A percentile compares a stretch with the other conserved stretches of the same genome.
phyloP scores from a whole-genome alignment of 768 basidiomycete genomes.

The Gyrodon lividus region DNA sequence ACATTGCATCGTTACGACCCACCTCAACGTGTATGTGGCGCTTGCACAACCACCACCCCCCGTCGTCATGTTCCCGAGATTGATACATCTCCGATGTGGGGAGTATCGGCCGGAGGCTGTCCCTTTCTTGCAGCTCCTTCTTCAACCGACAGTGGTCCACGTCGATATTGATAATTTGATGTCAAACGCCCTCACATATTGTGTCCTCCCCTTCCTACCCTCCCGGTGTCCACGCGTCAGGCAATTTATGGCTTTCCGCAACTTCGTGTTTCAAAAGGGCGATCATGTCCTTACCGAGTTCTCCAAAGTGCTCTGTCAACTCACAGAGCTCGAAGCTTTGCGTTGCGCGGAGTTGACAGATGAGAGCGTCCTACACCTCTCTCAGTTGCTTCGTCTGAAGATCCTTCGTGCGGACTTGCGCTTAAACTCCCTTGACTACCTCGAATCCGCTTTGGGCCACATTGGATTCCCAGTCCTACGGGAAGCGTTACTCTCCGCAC shows the following conservation, averaged over 20 bases:
- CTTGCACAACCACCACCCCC: slow-evolving; percentile 17
- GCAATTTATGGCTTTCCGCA: slow-evolving; percentile 29
- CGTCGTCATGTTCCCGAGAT: slow-evolving; percentile 22
- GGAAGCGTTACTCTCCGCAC: slow-evolving; percentile 22
- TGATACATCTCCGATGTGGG: slow-evolving; percentile 29
- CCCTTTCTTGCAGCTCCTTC: slow-evolving; percentile 24
- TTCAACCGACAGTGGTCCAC: slow-evolving; percentile 24
- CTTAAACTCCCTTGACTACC: slow-evolving; percentile 18
- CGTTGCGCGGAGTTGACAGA: slow-evolving; percentile 30
- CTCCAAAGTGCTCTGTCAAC: slow-evolving; percentile 21
- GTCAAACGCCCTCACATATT: slow-evolving; percentile 21
- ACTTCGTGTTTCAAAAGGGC: slow-evolving; percentile 26
- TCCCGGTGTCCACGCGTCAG: slow-evolving; percentile 24
- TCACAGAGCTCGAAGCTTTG: slow-evolving; percentile 20
- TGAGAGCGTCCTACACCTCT: slow-evolving; percentile 20
- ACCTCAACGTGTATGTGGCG: slow-evolving; percentile 18
- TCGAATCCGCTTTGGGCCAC: slow-evolving; percentile 16
- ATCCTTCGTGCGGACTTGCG: slow-evolving; percentile 28
- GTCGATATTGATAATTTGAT: slow-evolving; percentile 31
- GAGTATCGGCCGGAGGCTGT: slow-evolving; percentile 23
- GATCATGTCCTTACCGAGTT: slow-evolving; percentile 24
- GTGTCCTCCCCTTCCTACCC: slow-evolving; percentile 20
- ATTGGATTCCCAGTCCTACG: slow-evolving; percentile 21
- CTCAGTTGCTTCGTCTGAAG: slow-evolving; percentile 20
- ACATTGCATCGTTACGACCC: slow-evolving; percentile 22